These are phyloP conservation scores for Metarhizium humberi DNA, from an alignment of 2,329 filamentous ascomycete genomes.

Conservation along the genomic window DNA sequence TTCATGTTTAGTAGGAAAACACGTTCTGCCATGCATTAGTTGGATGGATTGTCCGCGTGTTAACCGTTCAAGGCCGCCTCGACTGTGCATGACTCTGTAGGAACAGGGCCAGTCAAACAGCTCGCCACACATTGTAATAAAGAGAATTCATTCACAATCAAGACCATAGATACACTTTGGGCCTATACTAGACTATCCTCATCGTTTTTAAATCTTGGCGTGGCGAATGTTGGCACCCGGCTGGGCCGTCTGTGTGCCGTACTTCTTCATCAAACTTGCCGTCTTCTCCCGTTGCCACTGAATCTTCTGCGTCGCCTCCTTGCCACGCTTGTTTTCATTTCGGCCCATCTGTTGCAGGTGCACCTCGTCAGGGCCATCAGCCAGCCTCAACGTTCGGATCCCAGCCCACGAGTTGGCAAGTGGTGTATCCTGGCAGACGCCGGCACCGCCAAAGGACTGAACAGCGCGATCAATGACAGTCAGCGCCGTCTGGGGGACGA, in stretches of 20 bases:
- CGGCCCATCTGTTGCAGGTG: slow-evolving; percentile 73
- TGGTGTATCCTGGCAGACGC: slow-evolving; percentile 90
- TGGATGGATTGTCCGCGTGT: no score
- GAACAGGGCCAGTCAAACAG: background rate
- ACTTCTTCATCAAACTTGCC: slow-evolving; percentile 54
- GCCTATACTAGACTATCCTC: background rate
- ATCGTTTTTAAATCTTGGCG: slow-evolving; percentile 32
- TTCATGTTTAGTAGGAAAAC: no score
- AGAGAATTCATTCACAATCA: background rate
- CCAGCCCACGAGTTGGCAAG: slow-evolving; percentile 74
- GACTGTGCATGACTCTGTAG: background rate
- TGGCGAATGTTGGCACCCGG: slow-evolving; percentile 42
- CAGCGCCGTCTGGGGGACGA: slow-evolving; percentile 74
- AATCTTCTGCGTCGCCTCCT: slow-evolving; percentile 51
- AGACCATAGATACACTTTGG: background rate
- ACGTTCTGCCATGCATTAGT: no score
- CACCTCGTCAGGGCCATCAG: slow-evolving; percentile 95
- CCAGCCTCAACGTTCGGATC: slow-evolving; percentile 74
- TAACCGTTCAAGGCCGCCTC: no score
- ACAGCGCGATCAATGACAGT: slow-evolving; percentile 90
- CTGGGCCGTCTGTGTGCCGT: slow-evolving; percentile 36
- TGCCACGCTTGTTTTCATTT: slow-evolving; percentile 67
- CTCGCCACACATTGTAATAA: background rate
- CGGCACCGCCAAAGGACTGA: slow-evolving; percentile 83
- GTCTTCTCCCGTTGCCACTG: slow-evolving; percentile 55